Evolutionary conservation across 768 basidiomycete species (phyloP), one percentile per base, ranked within the genome.

Genomic region (Suillus clintonianus): DNA sequence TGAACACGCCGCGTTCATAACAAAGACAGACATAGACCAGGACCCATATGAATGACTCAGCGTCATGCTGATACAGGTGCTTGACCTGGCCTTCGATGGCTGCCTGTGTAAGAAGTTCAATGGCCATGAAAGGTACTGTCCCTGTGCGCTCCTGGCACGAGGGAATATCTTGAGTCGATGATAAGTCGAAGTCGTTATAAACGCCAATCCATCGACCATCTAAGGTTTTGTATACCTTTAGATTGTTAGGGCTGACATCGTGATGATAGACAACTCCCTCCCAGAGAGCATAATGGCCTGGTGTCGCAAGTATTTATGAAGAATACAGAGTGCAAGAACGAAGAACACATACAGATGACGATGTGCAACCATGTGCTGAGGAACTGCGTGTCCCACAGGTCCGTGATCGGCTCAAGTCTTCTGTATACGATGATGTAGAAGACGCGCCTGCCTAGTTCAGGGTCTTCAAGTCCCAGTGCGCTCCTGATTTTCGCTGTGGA

Each of bases 41-140:
- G 15, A 58, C 61, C 54, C 37, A 61, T 13, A 61, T 27, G 13
- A 61, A 41, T 30, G 61, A 61, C 5, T 61, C 61, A 2, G 30
- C 24, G 11, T 61, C 50, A 10, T 59, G 61, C n/a, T 3, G 17
- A 8, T 59, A 61, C 37, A 58, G 8, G 30, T 60, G 37, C 54
- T 53, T 7, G 9, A 61, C 17, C 36, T 62, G 27, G 34, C 61
- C 61, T 30, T 59, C 17, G 1, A 42, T 32, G 30, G 22, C 36
- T 0, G 5, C 15, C 22, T 37, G 1, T 2, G 11, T 15, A 4
- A 61, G 48, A 8, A 63, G 50, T 17, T 60, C 62, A 0, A 63
- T 30, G 2, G 66, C 50, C 65, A 67, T 67, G 61, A 63, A 67
- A 2, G 67, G 65, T 13, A 56, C 41, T n/a, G 67, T 66, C n/a